These are phyloP conservation scores for Aspergillus eucalypticola DNA, from an alignment of 2,329 filamentous ascomycete species.

Conservation along the genomic window DNA sequence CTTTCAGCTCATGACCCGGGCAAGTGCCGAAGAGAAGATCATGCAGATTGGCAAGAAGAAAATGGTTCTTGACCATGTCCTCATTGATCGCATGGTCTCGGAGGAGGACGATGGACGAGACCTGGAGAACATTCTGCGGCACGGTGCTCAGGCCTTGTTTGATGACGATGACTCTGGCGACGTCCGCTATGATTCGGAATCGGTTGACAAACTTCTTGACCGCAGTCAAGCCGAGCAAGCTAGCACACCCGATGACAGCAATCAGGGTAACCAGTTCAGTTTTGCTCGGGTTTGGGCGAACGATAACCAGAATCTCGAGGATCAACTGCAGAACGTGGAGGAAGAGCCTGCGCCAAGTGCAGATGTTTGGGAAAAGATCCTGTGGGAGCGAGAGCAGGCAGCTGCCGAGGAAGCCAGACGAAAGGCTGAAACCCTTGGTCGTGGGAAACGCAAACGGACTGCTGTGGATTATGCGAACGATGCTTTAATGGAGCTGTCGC, in stretches of 20 bases:
- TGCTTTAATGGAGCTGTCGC: constrained; percentile 17
- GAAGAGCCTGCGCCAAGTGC: constrained; percentile 58
- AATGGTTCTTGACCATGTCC: constrained; percentile 89
- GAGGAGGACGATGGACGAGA: constrained; percentile 79
- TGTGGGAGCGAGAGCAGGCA: constrained; percentile 76
- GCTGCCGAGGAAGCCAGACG: constrained; percentile 71
- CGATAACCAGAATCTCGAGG: constrained; percentile 67
- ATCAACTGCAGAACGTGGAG: constrained; percentile 58
- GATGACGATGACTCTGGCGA: constrained; percentile 68
- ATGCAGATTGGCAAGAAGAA: constrained; percentile 95
- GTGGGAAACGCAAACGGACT: constrained; percentile 73
- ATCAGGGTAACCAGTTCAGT: constrained; percentile 78
- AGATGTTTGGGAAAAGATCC: constrained; percentile 85
- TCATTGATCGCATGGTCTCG: constrained; percentile 88
- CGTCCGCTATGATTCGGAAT: constrained; percentile 76
- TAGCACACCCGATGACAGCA: constrained; percentile 61
- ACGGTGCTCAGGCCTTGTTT: constrained; percentile 86
- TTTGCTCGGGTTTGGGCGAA: constrained; percentile 93
- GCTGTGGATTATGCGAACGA: constrained; percentile 44
- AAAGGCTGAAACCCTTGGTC: constrained; percentile 74
- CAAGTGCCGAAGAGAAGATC: constrained; percentile 90
- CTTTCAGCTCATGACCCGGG: constrained; percentile 89
- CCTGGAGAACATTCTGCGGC: constrained; percentile 81
- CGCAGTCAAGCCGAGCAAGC: constrained; percentile 77
- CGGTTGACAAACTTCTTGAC: constrained; percentile 89